A percentile compares a stretch with the other conserved stretches of the same genome.
Conservation (phyloP, 371 early-diverging fungal species). For the Mortierella sp. region DNA sequence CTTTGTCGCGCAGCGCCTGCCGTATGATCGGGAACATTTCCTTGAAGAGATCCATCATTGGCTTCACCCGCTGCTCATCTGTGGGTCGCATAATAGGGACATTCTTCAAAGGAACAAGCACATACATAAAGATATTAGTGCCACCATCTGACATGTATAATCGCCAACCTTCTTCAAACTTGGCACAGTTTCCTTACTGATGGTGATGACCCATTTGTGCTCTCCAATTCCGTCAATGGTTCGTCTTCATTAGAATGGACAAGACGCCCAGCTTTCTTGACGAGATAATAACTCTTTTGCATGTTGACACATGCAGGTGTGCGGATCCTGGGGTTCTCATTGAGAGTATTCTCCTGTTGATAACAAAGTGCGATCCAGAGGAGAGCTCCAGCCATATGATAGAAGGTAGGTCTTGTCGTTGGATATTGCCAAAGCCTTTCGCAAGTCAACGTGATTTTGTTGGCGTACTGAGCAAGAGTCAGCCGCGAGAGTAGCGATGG, state of each 20-base stretch:
- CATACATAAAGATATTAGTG: neutral
- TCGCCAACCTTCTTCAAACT: no score
- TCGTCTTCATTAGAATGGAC: slow-evolving; percentile 49
- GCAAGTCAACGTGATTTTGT: slow-evolving; percentile 43
- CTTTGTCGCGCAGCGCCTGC: slow-evolving; percentile 48
- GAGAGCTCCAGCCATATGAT: slow-evolving; percentile 32
- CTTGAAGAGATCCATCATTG: slow-evolving; percentile 48
- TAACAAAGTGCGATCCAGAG: slow-evolving; percentile 51
- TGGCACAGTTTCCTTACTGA: neutral
- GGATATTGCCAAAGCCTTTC: slow-evolving; percentile 50
- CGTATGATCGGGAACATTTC: slow-evolving; percentile 52
- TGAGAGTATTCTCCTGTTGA: slow-evolving; percentile 50
- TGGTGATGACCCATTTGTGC: slow-evolving; percentile 8
- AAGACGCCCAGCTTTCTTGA: slow-evolving; percentile 51
- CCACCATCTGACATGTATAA: neutral
- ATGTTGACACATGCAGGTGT: slow-evolving; percentile 53
- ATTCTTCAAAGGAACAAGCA: slow-evolving; percentile 2
- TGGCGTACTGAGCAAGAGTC: slow-evolving; percentile 39
- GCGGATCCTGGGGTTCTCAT: slow-evolving; percentile 51
- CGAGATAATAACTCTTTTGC: slow-evolving; percentile 49
- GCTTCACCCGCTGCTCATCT: slow-evolving; percentile 44
- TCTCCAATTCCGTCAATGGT: slow-evolving; percentile 40
- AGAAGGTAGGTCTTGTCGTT: slow-evolving; percentile 37
- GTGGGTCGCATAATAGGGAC: slow-evolving; percentile 32
- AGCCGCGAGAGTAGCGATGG: slow-evolving; percentile 27